Evolutionary conservation across 2,329 filamentous ascomycete species (phyloP), one percentile per base, ranked within the genome.

Genomic region (Emergomyces africanus): DNA sequence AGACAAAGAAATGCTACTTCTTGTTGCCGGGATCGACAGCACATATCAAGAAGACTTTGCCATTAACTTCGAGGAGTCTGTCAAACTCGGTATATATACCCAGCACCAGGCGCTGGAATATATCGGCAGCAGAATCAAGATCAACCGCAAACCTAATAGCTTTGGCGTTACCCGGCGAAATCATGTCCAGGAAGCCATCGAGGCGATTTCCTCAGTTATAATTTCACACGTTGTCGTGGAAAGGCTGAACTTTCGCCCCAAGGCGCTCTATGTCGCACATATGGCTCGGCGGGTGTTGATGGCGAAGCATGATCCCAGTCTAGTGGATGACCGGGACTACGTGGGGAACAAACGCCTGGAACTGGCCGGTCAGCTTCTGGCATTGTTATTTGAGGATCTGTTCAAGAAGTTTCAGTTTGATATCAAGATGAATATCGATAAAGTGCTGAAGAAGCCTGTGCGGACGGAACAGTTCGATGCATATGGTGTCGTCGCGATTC

Each of bases 211-310:
- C 20, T 92, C 90, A 67, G 87, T 97, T 59, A 88, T 99, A 62
- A 90, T 99, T 61, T 92, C 94, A 6, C 94, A 99, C 66, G 91
- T 99, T 35, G 87, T 90, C 5, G 91, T 99, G 42, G 83, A 89
- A 66, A 89, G 89, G 51, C 83, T 96, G 65, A 91, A 99, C 69
- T 97, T 97, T 72, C 86, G 94, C 59, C 91, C 92, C n/a, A 99
- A 99, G 71, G 91, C 92, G 25, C 82, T 97, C 9, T 99, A 97
- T 68, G 84, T 99, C 59, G 92, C 92, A 54, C 89, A 96, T 78
- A 99, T 99, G 94, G 89, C 90, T 33, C 87, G 94, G n/a, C 84
- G 91, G 72, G 91, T 97, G 3, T 76, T 99, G 54, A 96, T 97
- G 88, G 91, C 91, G 1, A 87, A 90, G 68, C 88, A 94, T 61